phyloP scores from a whole-genome alignment of 2,329 filamentous ascomycete genomes.

The Fusarium vanettenii region DNA sequence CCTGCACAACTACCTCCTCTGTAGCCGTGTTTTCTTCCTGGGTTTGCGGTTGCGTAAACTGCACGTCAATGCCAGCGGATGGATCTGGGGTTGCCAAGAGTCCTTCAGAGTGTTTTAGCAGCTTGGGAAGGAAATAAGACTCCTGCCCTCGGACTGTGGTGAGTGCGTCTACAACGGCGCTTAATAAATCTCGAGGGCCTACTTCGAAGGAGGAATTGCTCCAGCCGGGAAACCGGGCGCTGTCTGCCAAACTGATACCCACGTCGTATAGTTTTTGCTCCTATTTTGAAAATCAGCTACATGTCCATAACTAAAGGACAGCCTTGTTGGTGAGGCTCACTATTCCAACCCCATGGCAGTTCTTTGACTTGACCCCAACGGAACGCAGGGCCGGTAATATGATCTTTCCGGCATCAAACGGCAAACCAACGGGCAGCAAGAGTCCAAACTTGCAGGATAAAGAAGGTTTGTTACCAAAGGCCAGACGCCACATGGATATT shows the following conservation, averaged over 20 bases:
- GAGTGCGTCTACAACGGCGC: constrained; percentile 41
- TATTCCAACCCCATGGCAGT: constrained; percentile 49
- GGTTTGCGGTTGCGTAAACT: constrained; percentile 4
- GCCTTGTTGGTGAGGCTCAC: constrained; percentile 21
- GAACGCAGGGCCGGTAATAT: constrained; percentile 43
- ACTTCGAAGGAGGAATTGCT: constrained; percentile 39
- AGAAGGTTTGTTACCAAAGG: constrained; percentile 42
- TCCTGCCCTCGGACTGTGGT: constrained; percentile 41
- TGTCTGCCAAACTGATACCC: constrained; percentile 46
- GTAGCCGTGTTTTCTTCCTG: background rate
- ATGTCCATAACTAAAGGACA: fast-evolving
- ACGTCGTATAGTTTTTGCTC: constrained; percentile 50
- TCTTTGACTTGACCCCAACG: constrained; percentile 43
- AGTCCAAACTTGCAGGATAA: constrained; percentile 29
- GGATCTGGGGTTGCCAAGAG: constrained; percentile 26
- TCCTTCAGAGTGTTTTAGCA: constrained; percentile 41
- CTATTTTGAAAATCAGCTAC: constrained; percentile 6
- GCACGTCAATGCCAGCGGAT: constrained; percentile 14
- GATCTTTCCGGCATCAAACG: constrained; percentile 46
- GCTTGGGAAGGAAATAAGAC: constrained; percentile 44
- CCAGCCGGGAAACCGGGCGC: constrained; percentile 33
- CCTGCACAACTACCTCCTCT: constrained; percentile 21
- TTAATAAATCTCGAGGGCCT: constrained; percentile 45
- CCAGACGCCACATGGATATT: constrained; percentile 47
- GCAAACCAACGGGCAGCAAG: constrained; percentile 35